phyloP scores from a whole-genome alignment of 768 basidiomycete genomes.

The Termitomyces bulborhizus region DNA sequence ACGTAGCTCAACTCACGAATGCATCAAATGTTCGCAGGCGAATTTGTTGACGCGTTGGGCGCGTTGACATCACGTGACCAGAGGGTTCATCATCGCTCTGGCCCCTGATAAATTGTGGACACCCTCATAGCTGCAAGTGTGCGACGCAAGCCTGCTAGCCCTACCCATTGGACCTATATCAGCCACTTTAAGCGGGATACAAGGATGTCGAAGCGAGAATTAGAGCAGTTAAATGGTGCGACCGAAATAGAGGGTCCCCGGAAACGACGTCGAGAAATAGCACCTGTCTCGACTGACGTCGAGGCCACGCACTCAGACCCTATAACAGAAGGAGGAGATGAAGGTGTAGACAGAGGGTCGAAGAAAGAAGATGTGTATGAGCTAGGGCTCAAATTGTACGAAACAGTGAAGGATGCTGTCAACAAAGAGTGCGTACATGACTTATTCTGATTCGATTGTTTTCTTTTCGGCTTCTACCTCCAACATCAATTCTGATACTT shows the following conservation, averaged over 20 bases:
- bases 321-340: constrained; percentile 16
- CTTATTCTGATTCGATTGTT: constrained; percentile 37
- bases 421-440: constrained; percentile 81
- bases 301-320: constrained; percentile 32
- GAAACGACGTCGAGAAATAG: constrained; percentile 37
- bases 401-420: constrained; percentile 73
- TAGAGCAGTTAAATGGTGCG: constrained; percentile 26
- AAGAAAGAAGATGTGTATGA: constrained; percentile 46
- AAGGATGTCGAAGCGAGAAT: constrained; percentile 37
- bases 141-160: constrained; percentile 3
- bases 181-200: background rate
- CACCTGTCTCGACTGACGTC: constrained; percentile 32
- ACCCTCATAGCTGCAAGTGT: constrained; percentile 6
- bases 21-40: background rate
- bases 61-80: constrained; percentile 16
- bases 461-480: constrained; percentile 21
- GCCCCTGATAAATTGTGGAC: constrained; percentile 10
- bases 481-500: constrained; percentile 22
- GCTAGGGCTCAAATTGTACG: constrained; percentile 69
- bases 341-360: constrained; percentile 15
- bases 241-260: constrained; percentile 33
- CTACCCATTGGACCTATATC: constrained; percentile 2
- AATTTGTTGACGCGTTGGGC: constrained; percentile 7
- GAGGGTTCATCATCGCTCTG: constrained; percentile 10
- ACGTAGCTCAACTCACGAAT: background rate